Evolutionary conservation across 2,329 filamentous ascomycete species (phyloP), one percentile per base, ranked within the genome.

Genomic region (Fusarium sp.): DNA sequence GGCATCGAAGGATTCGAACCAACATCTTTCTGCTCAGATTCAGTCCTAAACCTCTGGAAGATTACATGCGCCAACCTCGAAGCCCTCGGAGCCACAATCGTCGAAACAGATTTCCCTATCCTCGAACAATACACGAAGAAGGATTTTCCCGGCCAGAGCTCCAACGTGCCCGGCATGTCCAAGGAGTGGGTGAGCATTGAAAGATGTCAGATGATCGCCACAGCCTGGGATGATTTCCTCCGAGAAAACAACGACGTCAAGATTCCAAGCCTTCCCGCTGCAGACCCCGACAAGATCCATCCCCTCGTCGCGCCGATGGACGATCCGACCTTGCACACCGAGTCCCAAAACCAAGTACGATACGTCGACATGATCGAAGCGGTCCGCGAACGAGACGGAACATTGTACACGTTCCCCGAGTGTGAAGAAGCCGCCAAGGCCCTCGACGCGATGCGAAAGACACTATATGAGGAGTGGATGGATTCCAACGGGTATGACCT

Each of bases 1-100:
- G 56, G 35, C 16, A 20, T 38, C 10, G 4, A 58, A 38, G 56
- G 35, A 6, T 40, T n/a, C 33, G 22, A 40, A n/a, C 35, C 56
- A n/a, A 27, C 25, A 8, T 38, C 33, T 3, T 38, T 58, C 33
- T 58, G 56, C 18, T 58, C 56, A 8, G 56, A 58, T 5, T 40
- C 56, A 10, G 56, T 40, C 20, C 18, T 58, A 18, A n/a, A 29
- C 4, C 56, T 58, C 10, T 58, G 56, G 83, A 61, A 82, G 16
- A 61, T 73, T 7, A 82, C 85, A 1, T 76, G 79, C 1, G 67
- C 70, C 13, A 78, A 82, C 16, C 79, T 88, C 6, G 81, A 86
- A 68, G 50, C 71, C 0, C 77, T 86, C 0, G 86, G 86, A 0
- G 86, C 86, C 1, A 81, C 80, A 4, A 74, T 88, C 9, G 60